Evolutionary conservation across 208 protist genomes (phyloP), one percentile per base, ranked within the genome.

Genomic region (Vickermania spadyakhi): DNA sequence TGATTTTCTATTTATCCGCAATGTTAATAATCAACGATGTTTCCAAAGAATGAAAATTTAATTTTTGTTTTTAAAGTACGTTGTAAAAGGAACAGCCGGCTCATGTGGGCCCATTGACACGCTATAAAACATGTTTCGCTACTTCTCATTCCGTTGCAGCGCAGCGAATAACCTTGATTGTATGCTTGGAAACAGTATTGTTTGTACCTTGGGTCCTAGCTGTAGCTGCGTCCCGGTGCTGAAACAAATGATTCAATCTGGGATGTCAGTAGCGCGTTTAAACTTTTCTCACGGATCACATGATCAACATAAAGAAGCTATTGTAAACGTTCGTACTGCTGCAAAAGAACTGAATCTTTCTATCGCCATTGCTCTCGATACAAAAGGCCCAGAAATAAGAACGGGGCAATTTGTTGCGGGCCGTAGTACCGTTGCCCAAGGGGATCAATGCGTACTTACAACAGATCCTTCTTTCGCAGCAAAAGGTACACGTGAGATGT

Each of bases 241-340:
- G 52, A 89, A 86, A 51, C 75, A 81, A 45, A 74, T 99, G 31
- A 94, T 98, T 58, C 64, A 89, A 58, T 96, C 89, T 54, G 97
- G 97, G 62, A 97, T 99, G 89, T 98, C 97, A 61, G 85, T 98
- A 22, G 91, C 93, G n/a, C 85, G 98, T 58, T 89, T 98, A 76
- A 99, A 99, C 83, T 99, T 99, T 70, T 99, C 96, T 30, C 98
- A 99, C 73, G 98, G 97, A 41, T 85, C 73, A 28, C 83, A 99
- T 67, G 95, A 98, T 78, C 98, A 94, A 73, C 97, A 99, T 79
- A 81, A 79, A 52, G 68, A 61, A 41, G 96, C 96, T 3, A 97
- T 99, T 64, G 79, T 89, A 62, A 98, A 98, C 68, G 75, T 97
- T 51, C 90, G 97, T 57, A 56, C 86, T 60, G 85, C 88, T 1